A percentile compares a stretch with the other conserved stretches of the same genome.
phyloP scores from a whole-genome alignment of 805 yeast species.

The Wickerhamiella slavikovae region DNA sequence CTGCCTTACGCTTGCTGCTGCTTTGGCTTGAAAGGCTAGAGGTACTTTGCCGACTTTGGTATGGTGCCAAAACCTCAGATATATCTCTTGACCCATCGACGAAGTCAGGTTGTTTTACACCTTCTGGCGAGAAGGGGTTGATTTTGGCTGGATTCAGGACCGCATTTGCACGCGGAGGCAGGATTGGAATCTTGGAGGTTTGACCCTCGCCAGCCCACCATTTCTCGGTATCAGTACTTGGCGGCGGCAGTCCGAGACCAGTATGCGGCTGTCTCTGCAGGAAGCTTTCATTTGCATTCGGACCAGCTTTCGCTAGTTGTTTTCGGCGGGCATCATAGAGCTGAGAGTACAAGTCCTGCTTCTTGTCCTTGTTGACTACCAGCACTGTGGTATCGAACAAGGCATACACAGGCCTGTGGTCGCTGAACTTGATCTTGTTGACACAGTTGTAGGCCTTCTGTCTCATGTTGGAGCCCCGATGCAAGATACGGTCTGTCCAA shows the following conservation, averaged over 20 bases:
- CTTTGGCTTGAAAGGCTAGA: neutral
- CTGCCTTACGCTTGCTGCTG: neutral
- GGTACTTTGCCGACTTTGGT: neutral
- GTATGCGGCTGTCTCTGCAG: constrained; percentile 13
- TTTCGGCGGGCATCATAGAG: constrained; percentile 38
- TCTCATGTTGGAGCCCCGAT: constrained; percentile 32
- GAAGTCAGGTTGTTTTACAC: constrained; percentile 32
- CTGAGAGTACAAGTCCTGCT: constrained; percentile 31
- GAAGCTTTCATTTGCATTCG: constrained; percentile 12
- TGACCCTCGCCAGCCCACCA: constrained; percentile 87
- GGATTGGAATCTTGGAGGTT: constrained; percentile 45
- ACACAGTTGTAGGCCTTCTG: constrained; percentile 54
- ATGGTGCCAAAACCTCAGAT: neutral
- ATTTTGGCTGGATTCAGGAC: constrained; percentile 51
- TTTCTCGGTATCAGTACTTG: constrained; percentile 57
- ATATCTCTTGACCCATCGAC: neutral
- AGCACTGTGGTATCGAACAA: constrained; percentile 47
- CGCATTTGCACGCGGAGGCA: constrained; percentile 21
- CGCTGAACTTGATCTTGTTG: constrained; percentile 43
- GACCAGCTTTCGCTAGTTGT: constrained; percentile 18
- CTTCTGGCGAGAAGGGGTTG: constrained; percentile 48
- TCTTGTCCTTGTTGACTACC: constrained; percentile 44
- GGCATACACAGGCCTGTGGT: constrained; percentile 85
- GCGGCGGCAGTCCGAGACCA: constrained; percentile 48
- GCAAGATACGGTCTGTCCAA: constrained; percentile 85